Percentiles rank a stretch among this genome's conserved stretches.
These are phyloP conservation scores for Xanthoconium purpureum DNA, from an alignment of 768 basidiomycete species.

Conservation along the genomic window DNA sequence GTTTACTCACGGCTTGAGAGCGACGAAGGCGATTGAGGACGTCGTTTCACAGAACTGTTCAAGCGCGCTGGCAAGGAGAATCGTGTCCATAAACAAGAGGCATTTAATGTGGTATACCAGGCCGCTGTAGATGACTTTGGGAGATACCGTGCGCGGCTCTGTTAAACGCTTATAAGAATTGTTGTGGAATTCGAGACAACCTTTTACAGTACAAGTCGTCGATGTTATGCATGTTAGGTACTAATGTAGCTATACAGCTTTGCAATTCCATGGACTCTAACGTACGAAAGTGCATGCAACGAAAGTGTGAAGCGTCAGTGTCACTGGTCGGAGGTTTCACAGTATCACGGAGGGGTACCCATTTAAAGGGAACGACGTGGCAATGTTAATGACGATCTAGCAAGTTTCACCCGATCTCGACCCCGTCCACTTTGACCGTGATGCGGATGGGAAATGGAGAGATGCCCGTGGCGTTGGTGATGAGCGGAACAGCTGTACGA, in stretches of 20 bases:
- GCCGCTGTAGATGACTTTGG: conserved; percentile 24
- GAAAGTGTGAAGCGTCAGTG: no score
- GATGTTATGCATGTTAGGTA: background rate
- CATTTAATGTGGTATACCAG: conserved; percentile 37
- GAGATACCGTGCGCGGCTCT: conserved; percentile 14
- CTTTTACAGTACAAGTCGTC: background rate
- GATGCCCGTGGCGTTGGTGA: conserved; percentile 71
- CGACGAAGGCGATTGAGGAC: background rate
- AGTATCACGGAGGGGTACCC: background rate
- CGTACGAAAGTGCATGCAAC: background rate
- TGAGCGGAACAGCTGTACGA: conserved; percentile 70
- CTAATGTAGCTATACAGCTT: conserved; percentile 10
- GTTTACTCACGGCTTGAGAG: background rate
- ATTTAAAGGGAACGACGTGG: background rate
- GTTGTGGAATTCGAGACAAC: background rate
- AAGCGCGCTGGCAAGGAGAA: conserved; percentile 52
- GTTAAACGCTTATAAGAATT: conserved; percentile 1
- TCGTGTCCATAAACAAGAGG: conserved; percentile 44
- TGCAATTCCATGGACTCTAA: background rate
- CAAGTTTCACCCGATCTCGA: conserved; percentile 47
- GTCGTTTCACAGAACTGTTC: conserved; percentile 46
- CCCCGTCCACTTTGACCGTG: conserved; percentile 61
- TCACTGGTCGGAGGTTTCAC: background rate
- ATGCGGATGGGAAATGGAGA: conserved; percentile 81
- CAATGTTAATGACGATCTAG: background rate